A percentile compares a stretch with the other conserved stretches of the same genome.
Conservation (phyloP, 2,329 filamentous ascomycete genomes). For the Byssoonygena ceratinophila region DNA sequence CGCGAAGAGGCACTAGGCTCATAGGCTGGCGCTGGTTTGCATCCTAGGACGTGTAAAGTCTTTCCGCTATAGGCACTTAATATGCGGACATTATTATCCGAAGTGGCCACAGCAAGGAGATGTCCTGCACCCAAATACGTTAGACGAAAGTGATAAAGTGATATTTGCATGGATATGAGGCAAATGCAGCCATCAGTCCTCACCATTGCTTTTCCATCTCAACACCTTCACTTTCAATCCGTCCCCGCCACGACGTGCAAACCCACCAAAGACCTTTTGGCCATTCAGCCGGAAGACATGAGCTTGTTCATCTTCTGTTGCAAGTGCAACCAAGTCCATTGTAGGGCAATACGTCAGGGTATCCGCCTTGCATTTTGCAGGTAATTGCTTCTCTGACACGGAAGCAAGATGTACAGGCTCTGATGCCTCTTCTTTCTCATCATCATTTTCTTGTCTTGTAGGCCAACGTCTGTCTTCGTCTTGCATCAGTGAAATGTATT, state of each 20-base stretch:
- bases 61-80: conserved; percentile 73
- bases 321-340: conserved; percentile 69
- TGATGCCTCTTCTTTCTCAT: neutral
- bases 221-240: conserved; percentile 30
- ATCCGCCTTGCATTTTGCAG: conserved; percentile 34
- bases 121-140: conserved; percentile 35
- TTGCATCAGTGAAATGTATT: no score
- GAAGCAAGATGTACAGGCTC: conserved; percentile 25
- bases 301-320: conserved; percentile 56
- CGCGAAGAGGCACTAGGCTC: neutral
- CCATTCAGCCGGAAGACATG: conserved; percentile 69
- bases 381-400: conserved; percentile 33
- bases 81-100: conserved; percentile 65
- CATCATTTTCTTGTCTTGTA: neutral
- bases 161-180: no score
- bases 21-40: neutral
- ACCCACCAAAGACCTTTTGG: conserved; percentile 52
- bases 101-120: conserved; percentile 73
- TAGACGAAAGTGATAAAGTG: neutral
- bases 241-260: conserved; percentile 32
- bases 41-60: conserved; percentile 58
- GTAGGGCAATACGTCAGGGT: conserved; percentile 67
- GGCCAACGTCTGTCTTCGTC: neutral
- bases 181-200: no score
- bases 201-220: conserved; percentile 60